A percentile compares a stretch with the other conserved stretches of the same genome.
Evolutionary conservation across 2,329 filamentous ascomycete species (phyloP).

Genomic region (Ascochyta lentis): DNA sequence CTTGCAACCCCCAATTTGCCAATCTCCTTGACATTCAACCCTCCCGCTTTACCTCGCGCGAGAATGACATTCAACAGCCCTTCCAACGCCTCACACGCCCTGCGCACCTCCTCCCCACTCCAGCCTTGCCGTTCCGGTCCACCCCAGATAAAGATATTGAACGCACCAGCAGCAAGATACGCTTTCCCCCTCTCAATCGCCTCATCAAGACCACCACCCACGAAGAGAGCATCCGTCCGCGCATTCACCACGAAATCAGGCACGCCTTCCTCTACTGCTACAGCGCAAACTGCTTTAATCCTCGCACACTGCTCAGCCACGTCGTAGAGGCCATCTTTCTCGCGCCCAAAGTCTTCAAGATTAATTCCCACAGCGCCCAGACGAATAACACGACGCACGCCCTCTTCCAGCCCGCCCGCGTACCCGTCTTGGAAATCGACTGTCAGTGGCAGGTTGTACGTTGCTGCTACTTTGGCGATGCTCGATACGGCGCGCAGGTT

Average conservation of each 20-base stretch:
- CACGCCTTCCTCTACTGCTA: slow-evolving; percentile 57
- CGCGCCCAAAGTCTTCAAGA: slow-evolving; percentile 60
- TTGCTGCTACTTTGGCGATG: slow-evolving; percentile 54
- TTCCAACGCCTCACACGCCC: slow-evolving; percentile 25
- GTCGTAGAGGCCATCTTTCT: slow-evolving; percentile 46
- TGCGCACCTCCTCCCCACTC: slow-evolving; percentile 33
- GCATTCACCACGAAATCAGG: slow-evolving; percentile 57
- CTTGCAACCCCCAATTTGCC: slow-evolving; percentile 41
- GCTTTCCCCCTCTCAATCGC: slow-evolving; percentile 61
- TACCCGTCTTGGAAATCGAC: slow-evolving; percentile 70
- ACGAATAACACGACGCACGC: slow-evolving; percentile 55
- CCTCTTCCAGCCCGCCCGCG: slow-evolving; percentile 54
- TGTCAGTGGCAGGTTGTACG: slow-evolving; percentile 58
- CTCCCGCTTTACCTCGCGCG: slow-evolving; percentile 21
- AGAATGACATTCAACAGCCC: slow-evolving; percentile 41
- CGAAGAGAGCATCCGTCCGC: slow-evolving; percentile 61
- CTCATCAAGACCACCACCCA: slow-evolving; percentile 53
- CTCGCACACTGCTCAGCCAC: slow-evolving; percentile 58
- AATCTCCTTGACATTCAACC: slow-evolving; percentile 34
- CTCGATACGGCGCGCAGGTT: slow-evolving; percentile 58
- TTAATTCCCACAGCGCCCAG: slow-evolving; percentile 65
- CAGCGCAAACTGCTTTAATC: slow-evolving; percentile 52
- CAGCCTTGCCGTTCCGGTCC: slow-evolving; percentile 50
- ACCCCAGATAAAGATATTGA: slow-evolving; percentile 68
- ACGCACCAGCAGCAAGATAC: slow-evolving; percentile 65